A percentile compares a stretch with the other conserved stretches of the same genome.
These are phyloP conservation scores for Theileria orientalis DNA, from an alignment of 169 alveolate species.

Conservation along the genomic window DNA sequence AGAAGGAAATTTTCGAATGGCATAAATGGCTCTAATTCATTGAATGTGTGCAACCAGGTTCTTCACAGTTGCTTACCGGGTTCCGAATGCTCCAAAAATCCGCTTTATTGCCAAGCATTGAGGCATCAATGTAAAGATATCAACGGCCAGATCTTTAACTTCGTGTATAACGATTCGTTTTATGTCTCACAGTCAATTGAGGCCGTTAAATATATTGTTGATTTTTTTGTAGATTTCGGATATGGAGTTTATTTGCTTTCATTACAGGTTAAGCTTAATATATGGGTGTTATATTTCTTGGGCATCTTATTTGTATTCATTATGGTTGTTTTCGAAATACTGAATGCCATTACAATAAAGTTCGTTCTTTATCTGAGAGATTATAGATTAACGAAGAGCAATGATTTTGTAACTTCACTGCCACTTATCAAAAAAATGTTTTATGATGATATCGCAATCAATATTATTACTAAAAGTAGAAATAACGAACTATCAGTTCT, in stretches of 20 bases:
- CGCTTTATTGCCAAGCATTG: conserved; percentile 48
- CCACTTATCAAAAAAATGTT: no score
- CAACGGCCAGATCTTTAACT: conserved; percentile 18
- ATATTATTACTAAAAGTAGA: conserved; percentile 27
- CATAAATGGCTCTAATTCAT: no score
- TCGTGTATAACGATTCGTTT: conserved; percentile 17
- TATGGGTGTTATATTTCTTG: neutral
- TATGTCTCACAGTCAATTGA: conserved; percentile 10
- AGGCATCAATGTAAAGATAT: conserved; percentile 38
- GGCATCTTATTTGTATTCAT: conserved; percentile 1
- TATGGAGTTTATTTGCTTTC: conserved; percentile 17
- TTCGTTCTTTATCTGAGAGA: conserved; percentile 20
- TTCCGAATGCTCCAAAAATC: no score
- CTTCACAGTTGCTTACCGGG: no score
- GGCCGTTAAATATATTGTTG: conserved; percentile 15
- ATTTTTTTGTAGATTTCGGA: neutral
- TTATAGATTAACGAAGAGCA: conserved; percentile 23
- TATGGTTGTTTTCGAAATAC: conserved; percentile 17
- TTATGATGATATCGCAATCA: conserved; percentile 53
- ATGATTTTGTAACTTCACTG: conserved; percentile 20
- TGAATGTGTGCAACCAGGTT: no score
- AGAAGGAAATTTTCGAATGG: conserved; percentile 22
- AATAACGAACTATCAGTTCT: conserved; percentile 32
- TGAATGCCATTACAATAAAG: conserved; percentile 11
- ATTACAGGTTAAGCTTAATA: neutral